Evolutionary conservation across 1,284 basidiomycete genomes (phyloP), one percentile per base, ranked within the genome.

Genomic region (Pseudozyma flocculosa): DNA sequence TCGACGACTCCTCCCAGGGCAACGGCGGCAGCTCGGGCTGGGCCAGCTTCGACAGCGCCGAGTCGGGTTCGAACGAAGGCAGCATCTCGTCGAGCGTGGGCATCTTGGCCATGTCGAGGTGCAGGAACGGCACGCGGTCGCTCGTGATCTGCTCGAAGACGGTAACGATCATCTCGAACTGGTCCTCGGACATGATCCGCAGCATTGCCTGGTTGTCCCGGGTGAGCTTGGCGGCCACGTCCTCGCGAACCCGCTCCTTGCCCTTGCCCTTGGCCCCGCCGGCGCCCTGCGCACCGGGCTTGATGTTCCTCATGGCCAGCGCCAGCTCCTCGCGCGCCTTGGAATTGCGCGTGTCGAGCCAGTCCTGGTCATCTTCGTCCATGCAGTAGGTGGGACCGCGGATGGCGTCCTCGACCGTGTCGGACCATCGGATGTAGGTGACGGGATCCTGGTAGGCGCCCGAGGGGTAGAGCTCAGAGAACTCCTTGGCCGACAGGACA

Each of bases 141-240:
- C 92, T 89, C 0, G 92, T 90, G 45, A 89, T 83, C 73, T 88
- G 88, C 81, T 99, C 94, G 72, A 96, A 89, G 39, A 96, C 80
- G 41, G 90, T 91, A 90, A 97, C 94, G 56, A 95, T 86, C 62
- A 92, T 84, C 80, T 98, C 95, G 66, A 97, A 94, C 67, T 91
- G 87, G 69, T 95, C 91, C 75, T 95, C 91, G 3, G 84, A 83
- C 18, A 77, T 64, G 36, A 56, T 24, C n/a, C 59, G 50, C 32
- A 64, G 63, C 56, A 96, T 66, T 9, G 56, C 88, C 50, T 82
- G 76, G 15, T 88, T 77, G 2, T 80, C 74, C 8, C 70, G 49
- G 1, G 75, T 72, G 2, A 77, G 67, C 14, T 72, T 72, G 10
- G 72, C 66, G 14, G 86, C 84, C 45, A 85, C 84, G 61, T 80